Conservation (phyloP, 805 yeast genomes). For the Saturnispora hagleri region DNA sequence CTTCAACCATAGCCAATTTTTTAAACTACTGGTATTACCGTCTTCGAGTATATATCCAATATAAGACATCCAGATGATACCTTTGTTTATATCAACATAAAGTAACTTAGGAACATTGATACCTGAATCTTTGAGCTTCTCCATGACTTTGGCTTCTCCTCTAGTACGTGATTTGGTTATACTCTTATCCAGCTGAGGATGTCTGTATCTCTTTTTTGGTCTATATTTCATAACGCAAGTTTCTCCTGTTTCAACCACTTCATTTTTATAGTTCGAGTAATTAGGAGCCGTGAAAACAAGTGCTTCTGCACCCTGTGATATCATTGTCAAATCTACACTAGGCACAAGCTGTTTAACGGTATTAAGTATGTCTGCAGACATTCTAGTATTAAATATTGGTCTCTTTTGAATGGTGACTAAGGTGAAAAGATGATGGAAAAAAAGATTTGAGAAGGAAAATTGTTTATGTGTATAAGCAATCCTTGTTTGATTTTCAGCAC, state of each 20-base stretch:
- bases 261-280: conserved; percentile 56
- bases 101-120: conserved; percentile 64
- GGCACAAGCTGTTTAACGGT: conserved; percentile 36
- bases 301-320: conserved; percentile 92
- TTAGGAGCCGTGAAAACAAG: conserved; percentile 51
- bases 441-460: background rate
- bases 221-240: conserved; percentile 70
- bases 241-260: conserved; percentile 16
- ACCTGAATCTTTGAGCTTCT: conserved; percentile 43
- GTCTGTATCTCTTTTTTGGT: conserved; percentile 87
- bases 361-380: conserved; percentile 47
- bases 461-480: background rate
- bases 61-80: conserved; percentile 83
- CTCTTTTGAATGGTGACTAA: background rate
- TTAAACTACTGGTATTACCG: conserved; percentile 51
- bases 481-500: too few species aligned
- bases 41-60: conserved; percentile 49
- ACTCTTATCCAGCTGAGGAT: conserved; percentile 65
- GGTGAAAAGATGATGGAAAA: background rate
- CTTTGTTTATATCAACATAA: conserved; percentile 69
- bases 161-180: conserved; percentile 75
- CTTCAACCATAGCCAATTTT: conserved; percentile 66
- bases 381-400: background rate
- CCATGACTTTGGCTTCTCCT: conserved; percentile 74
- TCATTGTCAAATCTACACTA: conserved; percentile 39